Evolutionary conservation across 257 asterid genomes (phyloP), one percentile per base, ranked within the genome.

Genomic region (Buddleja alternifolia): DNA sequence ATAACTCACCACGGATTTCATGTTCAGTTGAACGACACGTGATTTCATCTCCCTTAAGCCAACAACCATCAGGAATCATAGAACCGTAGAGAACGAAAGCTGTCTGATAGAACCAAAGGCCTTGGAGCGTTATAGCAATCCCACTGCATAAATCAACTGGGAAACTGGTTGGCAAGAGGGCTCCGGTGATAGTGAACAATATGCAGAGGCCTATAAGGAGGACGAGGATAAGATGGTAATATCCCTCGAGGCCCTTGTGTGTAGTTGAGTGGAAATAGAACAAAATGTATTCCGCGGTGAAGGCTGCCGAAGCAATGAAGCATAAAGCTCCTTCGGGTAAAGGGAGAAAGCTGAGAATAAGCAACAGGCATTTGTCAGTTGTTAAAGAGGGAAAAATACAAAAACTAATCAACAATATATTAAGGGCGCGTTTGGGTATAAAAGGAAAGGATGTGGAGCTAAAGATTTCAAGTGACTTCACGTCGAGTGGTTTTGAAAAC

Each of bases 41-140:
- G 34, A 94, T 62, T 32, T 77, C 80, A 21, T 82, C 78, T 64
- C 50, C 90, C 37, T 82, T 78, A 53, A 84, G 96, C 67, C 6
- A 41, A 62, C 99, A 94, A 6, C 96, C 97, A 0, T 83, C 77
- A 1, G 98, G 99, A 95, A 89, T 89, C 99, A 94, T 94, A 0
- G 97, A 78, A 16, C 99, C 97, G 8, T 94, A 94, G 17, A 94
- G 95, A 63, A 95, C 82, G 85, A 94, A 94, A 8, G 98, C 98
- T 0, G 98, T 94, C 56, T 94, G 99, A 42, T 92, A 94, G 89
- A 91, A 94, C 98, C 99, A 91, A 40, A 94, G 97, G 72, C 99
- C 99, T 77, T 94, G 99, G 32, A 94, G 97, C 0, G 95, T 80
- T 20, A 86, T 84, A 5, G 86, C 86, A 34, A 94, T 83, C 71